These are phyloP conservation scores for Neofusicoccum sp. DNA, from an alignment of 2,329 filamentous ascomycete species.

Conservation along the genomic window DNA sequence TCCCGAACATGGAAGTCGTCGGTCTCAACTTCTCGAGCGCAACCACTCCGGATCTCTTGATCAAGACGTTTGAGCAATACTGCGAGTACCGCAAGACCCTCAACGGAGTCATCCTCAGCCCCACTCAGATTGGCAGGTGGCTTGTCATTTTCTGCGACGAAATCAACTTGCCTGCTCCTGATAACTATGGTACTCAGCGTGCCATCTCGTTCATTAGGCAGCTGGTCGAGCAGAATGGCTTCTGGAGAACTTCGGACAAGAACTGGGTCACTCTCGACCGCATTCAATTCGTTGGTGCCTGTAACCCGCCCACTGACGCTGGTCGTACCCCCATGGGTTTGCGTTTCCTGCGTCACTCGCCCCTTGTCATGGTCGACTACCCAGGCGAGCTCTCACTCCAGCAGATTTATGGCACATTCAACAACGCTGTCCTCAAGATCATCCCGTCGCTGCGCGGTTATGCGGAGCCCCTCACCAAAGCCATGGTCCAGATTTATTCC, in stretches of 20 bases:
- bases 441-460: slow-evolving; percentile 93
- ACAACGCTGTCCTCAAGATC: slow-evolving; percentile 92
- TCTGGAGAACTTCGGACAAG: slow-evolving; percentile 97
- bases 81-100: slow-evolving; percentile 99
- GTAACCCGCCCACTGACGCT: slow-evolving; percentile 96
- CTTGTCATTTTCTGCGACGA: slow-evolving; percentile 98
- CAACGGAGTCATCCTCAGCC: slow-evolving; percentile 92
- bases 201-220: slow-evolving; percentile 97
- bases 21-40: slow-evolving; percentile 99
- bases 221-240: slow-evolving; percentile 96
- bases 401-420: slow-evolving; percentile 99
- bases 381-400: slow-evolving; percentile 90
- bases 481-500: slow-evolving; percentile 96
- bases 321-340: slow-evolving; percentile 92
- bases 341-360: slow-evolving; percentile 91
- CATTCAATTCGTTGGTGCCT: slow-evolving; percentile 98
- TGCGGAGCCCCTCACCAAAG: slow-evolving; percentile 86
- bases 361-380: slow-evolving; percentile 99
- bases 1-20: slow-evolving; percentile 98
- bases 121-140: slow-evolving; percentile 95
- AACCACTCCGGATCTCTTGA: slow-evolving; percentile 92
- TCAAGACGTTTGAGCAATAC: slow-evolving; percentile 99
- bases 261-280: slow-evolving; percentile 96
- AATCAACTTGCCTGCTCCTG: slow-evolving; percentile 96
- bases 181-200: slow-evolving; percentile 95